Percentiles rank a stretch among this genome's conserved stretches.
Conservation (phyloP, 1,284 basidiomycete species). For the Flammula alnicola region DNA sequence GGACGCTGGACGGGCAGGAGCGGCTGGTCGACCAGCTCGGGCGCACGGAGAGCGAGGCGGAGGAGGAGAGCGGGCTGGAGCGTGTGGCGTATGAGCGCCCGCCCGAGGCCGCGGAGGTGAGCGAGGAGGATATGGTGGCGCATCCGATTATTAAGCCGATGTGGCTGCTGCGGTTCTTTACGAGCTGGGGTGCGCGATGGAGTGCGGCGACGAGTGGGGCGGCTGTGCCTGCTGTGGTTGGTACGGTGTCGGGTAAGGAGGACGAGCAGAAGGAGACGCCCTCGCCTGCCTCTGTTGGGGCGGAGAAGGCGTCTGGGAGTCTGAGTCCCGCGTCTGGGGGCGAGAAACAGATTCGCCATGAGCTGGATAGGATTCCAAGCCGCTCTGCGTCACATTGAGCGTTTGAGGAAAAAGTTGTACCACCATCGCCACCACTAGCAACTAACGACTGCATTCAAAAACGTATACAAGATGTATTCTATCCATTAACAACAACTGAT, state of each 20-base stretch:
- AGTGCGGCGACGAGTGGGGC: conserved; percentile 31
- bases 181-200: conserved; percentile 66
- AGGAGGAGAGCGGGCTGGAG: conserved; percentile 63
- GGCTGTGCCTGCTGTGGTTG: neutral
- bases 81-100: conserved; percentile 47
- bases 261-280: neutral
- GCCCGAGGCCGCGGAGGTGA: conserved; percentile 29
- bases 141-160: conserved; percentile 67
- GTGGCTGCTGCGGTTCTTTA: conserved; percentile 76
- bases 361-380: neutral
- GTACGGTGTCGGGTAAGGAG: neutral
- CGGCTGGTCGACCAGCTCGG: conserved; percentile 68
- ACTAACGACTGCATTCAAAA: too few relatives aligned
- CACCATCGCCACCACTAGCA: too few relatives aligned
- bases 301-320: neutral
- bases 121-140: conserved; percentile 59
- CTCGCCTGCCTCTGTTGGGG: neutral
- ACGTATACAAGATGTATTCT: too few relatives aligned
- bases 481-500: conserved; percentile 15
- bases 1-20: conserved; percentile 65
- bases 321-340: too few relatives aligned
- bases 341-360: too few relatives aligned
- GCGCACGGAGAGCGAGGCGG: conserved; percentile 74
- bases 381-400: neutral
- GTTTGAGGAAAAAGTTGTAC: neutral